Evolutionary conservation across 2,329 filamentous ascomycete species (phyloP).

Genomic region (Cladosporium phlei): DNA sequence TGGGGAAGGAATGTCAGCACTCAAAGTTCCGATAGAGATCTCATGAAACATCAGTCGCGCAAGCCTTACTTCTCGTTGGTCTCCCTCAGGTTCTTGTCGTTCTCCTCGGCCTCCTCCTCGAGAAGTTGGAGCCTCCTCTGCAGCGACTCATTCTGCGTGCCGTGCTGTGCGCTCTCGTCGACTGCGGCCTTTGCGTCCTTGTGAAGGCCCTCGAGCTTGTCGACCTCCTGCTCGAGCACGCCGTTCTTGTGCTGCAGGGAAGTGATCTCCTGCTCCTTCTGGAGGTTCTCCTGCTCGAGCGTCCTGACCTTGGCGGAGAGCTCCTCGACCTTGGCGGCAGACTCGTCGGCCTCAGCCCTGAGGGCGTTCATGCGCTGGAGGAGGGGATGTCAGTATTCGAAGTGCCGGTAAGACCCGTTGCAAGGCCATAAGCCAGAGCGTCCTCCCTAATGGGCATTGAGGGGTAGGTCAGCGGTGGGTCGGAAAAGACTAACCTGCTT

Average conservation of each 20-base stretch:
- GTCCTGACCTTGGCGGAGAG: slow-evolving; percentile 80
- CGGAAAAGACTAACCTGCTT: slow-evolving; percentile 36
- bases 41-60: too few species aligned
- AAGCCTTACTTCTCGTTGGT: slow-evolving; percentile 92
- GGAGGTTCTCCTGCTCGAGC: slow-evolving; percentile 89
- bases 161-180: slow-evolving; percentile 74
- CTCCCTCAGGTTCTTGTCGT: slow-evolving; percentile 93
- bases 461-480: slow-evolving; percentile 22
- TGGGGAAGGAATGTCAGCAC: too few species aligned
- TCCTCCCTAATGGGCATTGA: slow-evolving; percentile 16
- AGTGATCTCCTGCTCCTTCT: slow-evolving; percentile 97
- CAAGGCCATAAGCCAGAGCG: slow-evolving; percentile 2
- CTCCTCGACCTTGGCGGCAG: slow-evolving; percentile 76
- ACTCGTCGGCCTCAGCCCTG: slow-evolving; percentile 88
- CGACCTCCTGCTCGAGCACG: slow-evolving; percentile 81
- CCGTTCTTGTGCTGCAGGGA: slow-evolving; percentile 94
- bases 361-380: slow-evolving; percentile 87
- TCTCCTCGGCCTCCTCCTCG: slow-evolving; percentile 95
- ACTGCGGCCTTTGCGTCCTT: slow-evolving; percentile 84
- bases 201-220: slow-evolving; percentile 80
- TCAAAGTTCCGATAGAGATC: too few species aligned
- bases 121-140: slow-evolving; percentile 90
- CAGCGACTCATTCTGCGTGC: slow-evolving; percentile 85
- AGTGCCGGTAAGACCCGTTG: slow-evolving; percentile 16
- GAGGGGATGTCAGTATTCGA: slow-evolving; percentile 23